A percentile compares a stretch with the other conserved stretches of the same genome.
Conservation (phyloP, 352 stramenopile genomes). For the Lagenidium giganteum region DNA sequence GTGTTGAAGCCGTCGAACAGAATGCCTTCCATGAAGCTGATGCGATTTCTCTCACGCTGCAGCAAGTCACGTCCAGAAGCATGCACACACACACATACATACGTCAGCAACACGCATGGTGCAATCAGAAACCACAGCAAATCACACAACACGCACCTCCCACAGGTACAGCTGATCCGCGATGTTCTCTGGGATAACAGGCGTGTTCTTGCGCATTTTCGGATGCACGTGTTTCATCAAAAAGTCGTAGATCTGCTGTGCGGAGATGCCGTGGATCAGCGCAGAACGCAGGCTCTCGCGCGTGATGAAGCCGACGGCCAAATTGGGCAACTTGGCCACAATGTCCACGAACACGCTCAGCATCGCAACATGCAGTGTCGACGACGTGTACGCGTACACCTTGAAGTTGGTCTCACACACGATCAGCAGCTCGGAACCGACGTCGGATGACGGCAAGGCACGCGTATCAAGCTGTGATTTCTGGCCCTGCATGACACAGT, state of each 20-base stretch:
- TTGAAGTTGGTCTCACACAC: constrained; percentile 93
- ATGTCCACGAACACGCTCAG: constrained; percentile 90
- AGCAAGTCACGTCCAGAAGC: too few species aligned
- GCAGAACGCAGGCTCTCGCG: constrained; percentile 86
- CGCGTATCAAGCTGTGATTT: too few species aligned
- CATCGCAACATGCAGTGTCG: constrained; percentile 91
- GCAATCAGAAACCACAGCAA: too few species aligned
- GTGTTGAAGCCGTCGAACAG: constrained; percentile 86
- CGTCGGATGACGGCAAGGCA: not conserved
- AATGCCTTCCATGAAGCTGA: constrained; percentile 75
- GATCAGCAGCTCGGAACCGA: constrained; percentile 22
- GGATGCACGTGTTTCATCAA: constrained; percentile 87
- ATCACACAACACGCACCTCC: too few species aligned
- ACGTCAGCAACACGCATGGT: too few species aligned
- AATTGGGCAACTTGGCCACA: constrained; percentile 81
- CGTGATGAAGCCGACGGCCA: constrained; percentile 89
- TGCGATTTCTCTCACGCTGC: constrained; percentile 84
- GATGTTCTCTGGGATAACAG: constrained; percentile 86
- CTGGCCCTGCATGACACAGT: too few species aligned
- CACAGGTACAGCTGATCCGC: constrained; percentile 90
- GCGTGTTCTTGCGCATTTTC: constrained; percentile 67
- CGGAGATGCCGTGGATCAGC: constrained; percentile 88
- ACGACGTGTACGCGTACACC: constrained; percentile 88
- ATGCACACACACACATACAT: too few species aligned
- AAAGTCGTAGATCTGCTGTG: constrained; percentile 92